phyloP scores from a whole-genome alignment of 441 rosid species.

The Bocquillonia castaneifolia region DNA sequence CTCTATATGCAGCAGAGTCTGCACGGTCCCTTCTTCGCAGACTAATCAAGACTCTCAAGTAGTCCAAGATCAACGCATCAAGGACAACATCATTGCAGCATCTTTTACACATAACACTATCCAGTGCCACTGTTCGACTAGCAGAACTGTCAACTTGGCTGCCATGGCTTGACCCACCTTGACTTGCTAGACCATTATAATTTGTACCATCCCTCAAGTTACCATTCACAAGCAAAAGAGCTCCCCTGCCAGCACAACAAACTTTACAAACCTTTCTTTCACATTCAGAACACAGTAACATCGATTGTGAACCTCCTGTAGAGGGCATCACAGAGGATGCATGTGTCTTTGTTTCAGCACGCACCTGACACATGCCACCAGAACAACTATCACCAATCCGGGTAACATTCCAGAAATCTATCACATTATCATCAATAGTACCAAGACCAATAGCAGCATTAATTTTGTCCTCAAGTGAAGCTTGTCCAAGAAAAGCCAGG shows the following conservation, averaged over 20 bases:
- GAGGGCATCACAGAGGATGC: slow-evolving; percentile 39
- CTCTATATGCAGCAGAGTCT: slow-evolving; percentile 56
- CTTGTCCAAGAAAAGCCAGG: slow-evolving; percentile 82
- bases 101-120: slow-evolving; percentile 61
- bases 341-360: slow-evolving; percentile 44
- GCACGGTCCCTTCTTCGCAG: slow-evolving; percentile 72
- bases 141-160: slow-evolving; percentile 49
- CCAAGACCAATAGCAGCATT: slow-evolving; percentile 78
- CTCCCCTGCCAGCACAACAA: slow-evolving; percentile 94
- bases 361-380: slow-evolving; percentile 67
- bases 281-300: slow-evolving; percentile 66
- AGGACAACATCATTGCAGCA: slow-evolving; percentile 73
- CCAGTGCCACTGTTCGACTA: slow-evolving; percentile 46
- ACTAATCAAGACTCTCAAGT: slow-evolving; percentile 80
- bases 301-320: slow-evolving; percentile 37
- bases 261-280: slow-evolving; percentile 69
- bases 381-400: slow-evolving; percentile 60
- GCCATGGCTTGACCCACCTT: slow-evolving; percentile 57
- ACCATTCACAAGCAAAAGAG: slow-evolving; percentile 54
- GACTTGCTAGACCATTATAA: slow-evolving; percentile 40
- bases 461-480: slow-evolving; percentile 77
- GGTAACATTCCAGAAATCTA: slow-evolving; percentile 79
- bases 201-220: slow-evolving; percentile 43
- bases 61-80: slow-evolving; percentile 78
- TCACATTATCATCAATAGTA: slow-evolving; percentile 42